Conservation (phyloP, 371 early-diverging fungal genomes). For the Syncephalastrum sp. region DNA sequence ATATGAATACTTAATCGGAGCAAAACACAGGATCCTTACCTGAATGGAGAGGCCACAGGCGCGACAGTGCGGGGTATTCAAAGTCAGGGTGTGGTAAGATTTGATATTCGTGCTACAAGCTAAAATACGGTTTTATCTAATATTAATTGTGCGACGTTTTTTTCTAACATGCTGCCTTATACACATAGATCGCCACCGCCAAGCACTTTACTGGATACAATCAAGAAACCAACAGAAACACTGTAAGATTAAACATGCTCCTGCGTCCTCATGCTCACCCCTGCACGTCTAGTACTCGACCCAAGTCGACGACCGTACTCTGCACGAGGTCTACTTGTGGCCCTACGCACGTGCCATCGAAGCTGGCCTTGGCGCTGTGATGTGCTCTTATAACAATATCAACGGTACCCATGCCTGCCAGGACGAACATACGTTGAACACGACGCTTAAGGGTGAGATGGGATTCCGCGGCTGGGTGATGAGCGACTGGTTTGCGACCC, state of each 20-base stretch:
- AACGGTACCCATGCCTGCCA: slow-evolving; percentile 42
- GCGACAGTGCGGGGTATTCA: slow-evolving; percentile 26
- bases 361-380: slow-evolving; percentile 45
- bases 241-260: slow-evolving; percentile 1
- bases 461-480: slow-evolving; percentile 30
- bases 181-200: slow-evolving; percentile 35
- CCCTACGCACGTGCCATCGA: slow-evolving; percentile 46
- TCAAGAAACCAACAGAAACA: slow-evolving; percentile 35
- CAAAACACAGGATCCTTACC: slow-evolving; percentile 54
- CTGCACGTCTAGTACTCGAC: slow-evolving; percentile 16
- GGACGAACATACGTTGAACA: slow-evolving; percentile 30
- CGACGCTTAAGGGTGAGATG: slow-evolving; percentile 36
- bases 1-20: slow-evolving; percentile 4
- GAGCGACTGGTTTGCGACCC: slow-evolving; percentile 29
- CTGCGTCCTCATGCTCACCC: not conserved
- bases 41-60: slow-evolving; percentile 23
- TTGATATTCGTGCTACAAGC: not conserved
- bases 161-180: not conserved
- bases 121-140: not conserved
- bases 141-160: not conserved
- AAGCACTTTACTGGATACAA: slow-evolving; percentile 54
- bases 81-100: slow-evolving; percentile 29
- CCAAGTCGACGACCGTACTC: slow-evolving; percentile 44
- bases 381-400: slow-evolving; percentile 52
- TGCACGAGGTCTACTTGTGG: slow-evolving; percentile 53